A percentile compares a stretch with the other conserved stretches of the same genome.
These are phyloP conservation scores for Leucocoprinus leucothites DNA, from an alignment of 768 basidiomycete species.

Conservation along the genomic window DNA sequence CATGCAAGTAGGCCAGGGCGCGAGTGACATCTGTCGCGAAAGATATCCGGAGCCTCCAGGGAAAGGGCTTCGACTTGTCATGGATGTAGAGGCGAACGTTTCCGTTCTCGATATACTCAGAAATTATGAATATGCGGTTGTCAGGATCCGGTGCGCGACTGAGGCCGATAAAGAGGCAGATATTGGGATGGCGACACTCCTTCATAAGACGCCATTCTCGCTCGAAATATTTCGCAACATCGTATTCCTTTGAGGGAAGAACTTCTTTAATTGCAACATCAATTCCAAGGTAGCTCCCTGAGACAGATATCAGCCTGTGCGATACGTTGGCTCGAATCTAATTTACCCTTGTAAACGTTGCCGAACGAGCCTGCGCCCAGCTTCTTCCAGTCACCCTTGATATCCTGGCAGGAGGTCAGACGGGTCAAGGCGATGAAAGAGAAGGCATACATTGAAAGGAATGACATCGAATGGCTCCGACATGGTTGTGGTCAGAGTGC, in stretches of 20 bases:
- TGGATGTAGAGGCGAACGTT: constrained; percentile 92
- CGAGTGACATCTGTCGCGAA: constrained; percentile 95
- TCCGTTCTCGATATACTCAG: constrained; percentile 90
- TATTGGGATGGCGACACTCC: constrained; percentile 89
- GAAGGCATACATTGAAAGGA: constrained; percentile 66
- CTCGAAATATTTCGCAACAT: constrained; percentile 96
- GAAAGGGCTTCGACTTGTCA: constrained; percentile 78
- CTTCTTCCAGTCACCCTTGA: constrained; percentile 85
- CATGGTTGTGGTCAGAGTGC: constrained; percentile 19
- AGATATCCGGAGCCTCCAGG: constrained; percentile 90
- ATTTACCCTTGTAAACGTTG: constrained; percentile 80
- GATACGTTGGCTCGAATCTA: background rate
- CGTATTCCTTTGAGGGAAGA: constrained; percentile 85
- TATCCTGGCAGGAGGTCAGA: constrained; percentile 51
- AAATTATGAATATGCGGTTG: constrained; percentile 89
- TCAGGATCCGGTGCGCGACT: constrained; percentile 76
- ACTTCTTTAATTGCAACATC: constrained; percentile 98
- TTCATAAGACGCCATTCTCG: constrained; percentile 99
- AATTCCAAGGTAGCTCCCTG: constrained; percentile 89
- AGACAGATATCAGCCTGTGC: background rate
- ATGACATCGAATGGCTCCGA: constrained; percentile 86
- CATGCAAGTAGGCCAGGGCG: constrained; percentile 96
- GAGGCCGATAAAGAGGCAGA: constrained; percentile 90
- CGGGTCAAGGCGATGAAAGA: constrained; percentile 9
- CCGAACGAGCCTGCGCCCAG: constrained; percentile 92